Evolutionary conservation across 495 filamentous ascomycete genomes (phyloP), one percentile per base, ranked within the genome.

Genomic region (Podospora tetraspora): DNA sequence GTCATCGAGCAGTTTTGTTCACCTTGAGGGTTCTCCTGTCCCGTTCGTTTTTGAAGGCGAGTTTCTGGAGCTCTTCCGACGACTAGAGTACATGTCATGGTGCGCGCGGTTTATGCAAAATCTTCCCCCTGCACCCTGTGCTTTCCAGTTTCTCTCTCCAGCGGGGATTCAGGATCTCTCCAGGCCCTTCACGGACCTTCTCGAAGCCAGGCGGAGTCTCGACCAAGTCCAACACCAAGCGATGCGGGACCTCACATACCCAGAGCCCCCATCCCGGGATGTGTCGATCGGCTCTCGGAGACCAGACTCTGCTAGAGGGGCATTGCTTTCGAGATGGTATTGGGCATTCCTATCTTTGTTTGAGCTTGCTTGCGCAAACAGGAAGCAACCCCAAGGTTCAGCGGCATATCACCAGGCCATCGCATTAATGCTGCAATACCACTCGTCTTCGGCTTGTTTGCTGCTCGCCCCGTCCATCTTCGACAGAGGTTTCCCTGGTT

Each of bases 51-150:
- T 75, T 5, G 73, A 75, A 25, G 69, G 71, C 43, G 72, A 74
- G 52, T 70, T 74, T 23, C 62, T 74, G n/a, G 65, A 69, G 34
- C 66, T 69, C 22, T 74, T 76, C 59, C 70, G 72, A 37, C 68
- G 74, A 3, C 58, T 76, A 7, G 67, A 71, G 52, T 73, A 66
- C 34, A 67, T 70, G 58, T 63, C 69, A 19, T 74, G 72, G 74
- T 69, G 72, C 12, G 57, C 63, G 3, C 59, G 68, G 2, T 22
- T 72, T 12, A 29, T 74, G 30, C 13, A 43, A 9, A 61, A 37
- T 13, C 57, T 60, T 9, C 24, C 34, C 27, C 62, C 29, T n/a
- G 5, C 6, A 52, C 43, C 43, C 9, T 52, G 5, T 34, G 10
- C 32, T 8, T n/a, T 8, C 19, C 43, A 52, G 43, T n/a, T n/a